Evolutionary conservation across 2,329 filamentous ascomycete species (phyloP).

Genomic region (Aspergillus brasiliensis): DNA sequence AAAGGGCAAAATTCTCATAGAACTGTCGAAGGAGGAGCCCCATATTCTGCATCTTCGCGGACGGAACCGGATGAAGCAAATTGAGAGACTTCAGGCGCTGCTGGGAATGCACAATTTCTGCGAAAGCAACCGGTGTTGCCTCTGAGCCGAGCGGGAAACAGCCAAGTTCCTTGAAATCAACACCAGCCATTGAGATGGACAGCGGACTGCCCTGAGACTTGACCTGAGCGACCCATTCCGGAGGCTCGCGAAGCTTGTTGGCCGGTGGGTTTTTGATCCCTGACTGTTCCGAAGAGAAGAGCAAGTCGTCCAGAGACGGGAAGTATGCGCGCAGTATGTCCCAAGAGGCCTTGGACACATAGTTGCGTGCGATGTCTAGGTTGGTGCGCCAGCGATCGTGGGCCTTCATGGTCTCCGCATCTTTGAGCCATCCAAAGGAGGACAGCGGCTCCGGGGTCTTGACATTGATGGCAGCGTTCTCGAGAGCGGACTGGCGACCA

Average conservation of each 20-base stretch:
- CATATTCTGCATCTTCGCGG: slow-evolving; percentile 38
- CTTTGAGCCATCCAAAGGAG: slow-evolving; percentile 52
- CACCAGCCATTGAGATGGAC: slow-evolving; percentile 40
- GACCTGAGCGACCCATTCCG: slow-evolving; percentile 35
- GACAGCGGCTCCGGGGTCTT: slow-evolving; percentile 44
- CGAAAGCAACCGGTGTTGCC: slow-evolving; percentile 44
- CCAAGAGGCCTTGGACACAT: slow-evolving; percentile 26
- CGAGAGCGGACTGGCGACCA: slow-evolving; percentile 40
- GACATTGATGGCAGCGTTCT: slow-evolving; percentile 36
- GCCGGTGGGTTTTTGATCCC: slow-evolving; percentile 10
- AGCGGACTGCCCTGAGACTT: slow-evolving; percentile 39
- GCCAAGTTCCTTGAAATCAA: slow-evolving; percentile 44
- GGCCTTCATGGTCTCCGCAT: slow-evolving; percentile 45
- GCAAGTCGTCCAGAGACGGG: slow-evolving; percentile 27
- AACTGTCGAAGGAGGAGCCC: slow-evolving; percentile 35
- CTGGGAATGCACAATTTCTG: slow-evolving; percentile 50
- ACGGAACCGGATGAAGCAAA: slow-evolving; percentile 43
- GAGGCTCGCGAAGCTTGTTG: slow-evolving; percentile 29
- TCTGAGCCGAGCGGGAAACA: slow-evolving; percentile 53
- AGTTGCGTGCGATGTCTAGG: slow-evolving; percentile 19
- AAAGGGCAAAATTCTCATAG: slow-evolving; percentile 28
- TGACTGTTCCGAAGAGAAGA: slow-evolving; percentile 28
- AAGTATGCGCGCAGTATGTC: slow-evolving; percentile 29
- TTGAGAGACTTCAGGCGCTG: slow-evolving; percentile 44
- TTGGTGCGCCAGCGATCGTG: slow-evolving; percentile 48